These are phyloP conservation scores for Aspergillus spinulosporus DNA, from an alignment of 2,329 filamentous ascomycete genomes.

Conservation along the genomic window DNA sequence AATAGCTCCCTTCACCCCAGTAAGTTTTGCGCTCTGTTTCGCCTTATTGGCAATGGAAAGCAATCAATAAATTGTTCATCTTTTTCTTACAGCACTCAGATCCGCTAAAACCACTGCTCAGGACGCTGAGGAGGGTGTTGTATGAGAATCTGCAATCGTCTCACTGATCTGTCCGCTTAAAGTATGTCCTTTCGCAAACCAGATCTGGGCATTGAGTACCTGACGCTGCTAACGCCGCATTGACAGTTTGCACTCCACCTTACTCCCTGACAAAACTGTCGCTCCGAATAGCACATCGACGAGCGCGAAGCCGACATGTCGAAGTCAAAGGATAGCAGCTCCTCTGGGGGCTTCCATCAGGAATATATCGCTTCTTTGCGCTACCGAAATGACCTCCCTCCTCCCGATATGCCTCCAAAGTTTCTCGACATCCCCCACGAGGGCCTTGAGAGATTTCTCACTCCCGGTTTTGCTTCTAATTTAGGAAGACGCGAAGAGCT, in stretches of 20 bases:
- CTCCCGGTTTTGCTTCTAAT: slow-evolving; percentile 83
- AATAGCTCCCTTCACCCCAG: slow-evolving; percentile 26
- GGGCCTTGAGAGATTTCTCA: slow-evolving; percentile 86
- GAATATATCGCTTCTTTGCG: slow-evolving; percentile 96
- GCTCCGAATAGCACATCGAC: background rate
- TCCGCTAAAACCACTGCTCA: slow-evolving; percentile 12
- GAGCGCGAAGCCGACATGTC: slow-evolving; percentile 32
- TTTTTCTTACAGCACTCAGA: slow-evolving; percentile 13
- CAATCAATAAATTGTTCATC: slow-evolving; percentile 8
- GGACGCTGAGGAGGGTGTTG: slow-evolving; percentile 5
- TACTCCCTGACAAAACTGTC: background rate
- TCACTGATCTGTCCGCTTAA: slow-evolving; percentile 14
- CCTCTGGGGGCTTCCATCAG: slow-evolving; percentile 66
- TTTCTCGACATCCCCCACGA: slow-evolving; percentile 95
- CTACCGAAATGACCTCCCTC: slow-evolving; percentile 93
- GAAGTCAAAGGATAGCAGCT: slow-evolving; percentile 41
- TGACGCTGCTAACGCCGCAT: slow-evolving; percentile 9
- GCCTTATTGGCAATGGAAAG: slow-evolving; percentile 7
- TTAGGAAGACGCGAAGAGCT: slow-evolving; percentile 87
- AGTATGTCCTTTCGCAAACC: slow-evolving; percentile 15
- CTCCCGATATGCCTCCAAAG: slow-evolving; percentile 91
- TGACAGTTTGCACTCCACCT: slow-evolving; percentile 17
- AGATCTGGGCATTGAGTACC: slow-evolving; percentile 8
- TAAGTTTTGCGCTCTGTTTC: slow-evolving; percentile 21
- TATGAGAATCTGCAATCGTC: slow-evolving; percentile 15